Evolutionary conservation across 805 yeast genomes (phyloP).

Genomic region (Diddensiella caesifluorescens): DNA sequence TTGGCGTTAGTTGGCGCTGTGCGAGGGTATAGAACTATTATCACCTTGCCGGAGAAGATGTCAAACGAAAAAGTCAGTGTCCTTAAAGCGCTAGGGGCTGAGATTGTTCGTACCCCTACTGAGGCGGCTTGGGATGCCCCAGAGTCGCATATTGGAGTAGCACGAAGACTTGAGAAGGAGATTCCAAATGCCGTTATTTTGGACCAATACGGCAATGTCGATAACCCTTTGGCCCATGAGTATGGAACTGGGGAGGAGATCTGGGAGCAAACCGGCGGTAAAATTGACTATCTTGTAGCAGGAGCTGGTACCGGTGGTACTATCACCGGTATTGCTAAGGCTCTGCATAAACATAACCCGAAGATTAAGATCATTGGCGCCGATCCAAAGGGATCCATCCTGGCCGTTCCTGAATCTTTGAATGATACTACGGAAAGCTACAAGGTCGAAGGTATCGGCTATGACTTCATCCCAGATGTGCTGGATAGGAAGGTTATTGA

Average conservation of each 20-base stretch:
- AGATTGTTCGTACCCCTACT: constrained; percentile 84
- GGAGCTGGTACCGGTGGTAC: constrained; percentile 97
- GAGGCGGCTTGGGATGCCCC: constrained; percentile 93
- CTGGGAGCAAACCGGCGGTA: constrained; percentile 72
- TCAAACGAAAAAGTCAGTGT: constrained; percentile 86
- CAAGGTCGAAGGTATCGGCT: constrained; percentile 87
- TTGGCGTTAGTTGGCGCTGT: constrained; percentile 83
- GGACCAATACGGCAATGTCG: constrained; percentile 74
- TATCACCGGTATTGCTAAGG: constrained; percentile 73
- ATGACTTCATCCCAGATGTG: constrained; percentile 82
- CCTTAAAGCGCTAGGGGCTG: constrained; percentile 84
- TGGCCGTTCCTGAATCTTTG: constrained; percentile 71
- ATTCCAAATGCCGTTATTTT: constrained; percentile 79
- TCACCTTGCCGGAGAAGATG: constrained; percentile 88
- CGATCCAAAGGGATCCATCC: constrained; percentile 81
- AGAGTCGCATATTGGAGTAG: constrained; percentile 87
- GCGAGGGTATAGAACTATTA: constrained; percentile 78
- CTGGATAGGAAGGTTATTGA: constrained; percentile 62
- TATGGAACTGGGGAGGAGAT: constrained; percentile 81
- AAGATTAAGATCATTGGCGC: constrained; percentile 66
- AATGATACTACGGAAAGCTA: constrained; percentile 56
- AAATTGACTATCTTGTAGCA: constrained; percentile 69
- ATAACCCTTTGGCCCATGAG: constrained; percentile 81
- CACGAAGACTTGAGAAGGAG: constrained; percentile 70
- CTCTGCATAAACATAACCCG: constrained; percentile 65